Percentiles rank a stretch among this genome's conserved stretches.
Conservation (phyloP, 192 early-diverging fungal genomes). For the Coemansia sp. region DNA sequence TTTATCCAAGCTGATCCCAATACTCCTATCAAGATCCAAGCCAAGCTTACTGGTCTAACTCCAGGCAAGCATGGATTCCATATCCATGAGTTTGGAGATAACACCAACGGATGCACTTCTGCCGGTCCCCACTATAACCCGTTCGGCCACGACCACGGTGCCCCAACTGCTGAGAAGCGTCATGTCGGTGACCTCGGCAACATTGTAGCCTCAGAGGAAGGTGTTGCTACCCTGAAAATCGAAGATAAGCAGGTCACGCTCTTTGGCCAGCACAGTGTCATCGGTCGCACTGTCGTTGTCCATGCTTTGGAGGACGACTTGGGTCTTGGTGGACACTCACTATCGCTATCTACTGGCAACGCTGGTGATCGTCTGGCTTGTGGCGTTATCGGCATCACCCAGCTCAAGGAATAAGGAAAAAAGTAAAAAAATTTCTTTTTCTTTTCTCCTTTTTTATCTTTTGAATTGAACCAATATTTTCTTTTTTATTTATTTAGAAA, state of each 20-base stretch:
- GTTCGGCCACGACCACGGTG: constrained; percentile 75
- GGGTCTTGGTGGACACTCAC: constrained; percentile 72
- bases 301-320: constrained; percentile 88
- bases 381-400: constrained; percentile 84
- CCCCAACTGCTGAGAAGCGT: constrained; percentile 64
- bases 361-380: constrained; percentile 86
- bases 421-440: constrained; percentile 1
- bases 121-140: constrained; percentile 92
- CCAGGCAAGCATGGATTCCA: constrained; percentile 88
- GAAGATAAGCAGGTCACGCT: constrained; percentile 71
- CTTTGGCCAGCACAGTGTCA: constrained; percentile 72
- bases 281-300: constrained; percentile 85
- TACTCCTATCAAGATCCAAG: constrained; percentile 61
- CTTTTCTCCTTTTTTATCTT: neutral
- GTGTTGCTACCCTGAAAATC: constrained; percentile 59
- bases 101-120: constrained; percentile 80
- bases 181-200: constrained; percentile 95
- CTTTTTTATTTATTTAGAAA: constrained; percentile 5
- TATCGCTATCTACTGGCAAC: constrained; percentile 83
- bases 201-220: constrained; percentile 61
- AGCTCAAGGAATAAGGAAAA: constrained; percentile 23
- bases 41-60: constrained; percentile 63
- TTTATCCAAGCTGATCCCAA: constrained; percentile 70
- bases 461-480: neutral
- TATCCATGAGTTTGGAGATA: constrained; percentile 77